phyloP scores from a whole-genome alignment of 306 rosid species.

The Begonia peltatifolia region DNA sequence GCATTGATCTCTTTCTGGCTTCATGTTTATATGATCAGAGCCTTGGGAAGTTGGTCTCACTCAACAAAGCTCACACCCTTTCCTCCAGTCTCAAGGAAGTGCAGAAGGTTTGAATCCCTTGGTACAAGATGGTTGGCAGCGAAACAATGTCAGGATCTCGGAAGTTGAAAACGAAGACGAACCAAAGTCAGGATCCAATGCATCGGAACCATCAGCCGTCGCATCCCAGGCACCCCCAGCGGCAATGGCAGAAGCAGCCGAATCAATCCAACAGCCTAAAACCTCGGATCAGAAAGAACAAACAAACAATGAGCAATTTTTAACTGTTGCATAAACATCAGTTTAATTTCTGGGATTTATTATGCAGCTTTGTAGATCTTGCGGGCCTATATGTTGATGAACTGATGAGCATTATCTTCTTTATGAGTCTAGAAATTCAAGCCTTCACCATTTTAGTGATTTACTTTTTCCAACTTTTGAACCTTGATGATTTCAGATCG shows the following conservation, averaged over 20 bases:
- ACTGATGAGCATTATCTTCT: too few relatives aligned
- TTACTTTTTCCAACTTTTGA: too few relatives aligned
- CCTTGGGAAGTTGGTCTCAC: slow-evolving; percentile 60
- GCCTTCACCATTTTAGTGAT: too few relatives aligned
- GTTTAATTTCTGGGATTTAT: too few relatives aligned
- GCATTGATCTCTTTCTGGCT: background rate
- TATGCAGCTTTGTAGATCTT: too few relatives aligned
- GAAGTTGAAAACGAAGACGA: slow-evolving; percentile 49
- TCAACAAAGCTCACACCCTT: slow-evolving; percentile 37
- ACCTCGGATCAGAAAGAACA: slow-evolving; percentile 39
- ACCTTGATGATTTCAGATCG: too few relatives aligned
- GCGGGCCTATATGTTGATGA: too few relatives aligned
- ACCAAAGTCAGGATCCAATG: slow-evolving; percentile 27
- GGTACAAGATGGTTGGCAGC: slow-evolving; percentile 47
- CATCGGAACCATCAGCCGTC: slow-evolving; percentile 24
- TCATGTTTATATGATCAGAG: slow-evolving; percentile 40
- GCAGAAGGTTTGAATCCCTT: slow-evolving; percentile 23
- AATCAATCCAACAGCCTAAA: slow-evolving; percentile 86
- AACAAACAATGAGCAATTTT: slow-evolving; percentile 27
- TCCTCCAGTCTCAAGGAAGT: slow-evolving; percentile 32
- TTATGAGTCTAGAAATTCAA: too few relatives aligned
- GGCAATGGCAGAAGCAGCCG: slow-evolving; percentile 76
- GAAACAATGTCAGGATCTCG: slow-evolving; percentile 44
- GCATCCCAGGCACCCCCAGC: slow-evolving; percentile 95
- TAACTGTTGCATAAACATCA: too few relatives aligned